Evolutionary conservation across 2,329 filamentous ascomycete genomes (phyloP), one percentile per base, ranked within the genome.

Genomic region (Phaeosphaeria sp.): DNA sequence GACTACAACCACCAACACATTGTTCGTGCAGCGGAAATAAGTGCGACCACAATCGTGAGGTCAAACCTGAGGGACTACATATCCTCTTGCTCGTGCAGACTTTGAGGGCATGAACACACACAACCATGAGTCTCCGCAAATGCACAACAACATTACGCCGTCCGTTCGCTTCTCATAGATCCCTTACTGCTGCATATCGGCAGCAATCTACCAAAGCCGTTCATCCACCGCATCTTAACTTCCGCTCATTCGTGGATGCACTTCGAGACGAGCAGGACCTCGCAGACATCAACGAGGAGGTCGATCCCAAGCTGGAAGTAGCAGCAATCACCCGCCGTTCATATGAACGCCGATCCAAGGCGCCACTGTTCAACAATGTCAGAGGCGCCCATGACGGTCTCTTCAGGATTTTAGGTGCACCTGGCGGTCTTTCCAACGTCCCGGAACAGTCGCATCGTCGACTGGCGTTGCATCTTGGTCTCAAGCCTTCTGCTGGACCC

Each of bases 331-430:
- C 79, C 3, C 75, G 82, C 3, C 71, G 67, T 15, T 81, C 80
- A 8, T 79, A 75, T 57, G 83, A 85, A 57, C 78, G 71, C 0
- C 64, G 82, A 44, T 78, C 77, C 54, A 82, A 81, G 49, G 82
- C 83, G 1, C 82, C 82, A 0, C 75, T 85, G 0, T 83, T 85
- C 75, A 82, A 84, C 68, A 85, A 84, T 24, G 55, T 85, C 52
- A 82, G 79, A 51, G 82, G 82, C 1, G 69, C 71, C 4, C 63
- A 79, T 30, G 64, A 82, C 40, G 82, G 82, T 8, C 70, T 85
- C 0, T 84, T 73, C 59, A 74, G 81, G 9, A 83, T 84, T 21
- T 74, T 85, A 4, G 82, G 81, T 21, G 78, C 78, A 0, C 77
- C 82, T 0, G 78, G 67, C 3, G 76, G 74, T 1, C 71, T 84